Conservation (phyloP, 495 filamentous ascomycete species). For the Tirmania nivea region DNA sequence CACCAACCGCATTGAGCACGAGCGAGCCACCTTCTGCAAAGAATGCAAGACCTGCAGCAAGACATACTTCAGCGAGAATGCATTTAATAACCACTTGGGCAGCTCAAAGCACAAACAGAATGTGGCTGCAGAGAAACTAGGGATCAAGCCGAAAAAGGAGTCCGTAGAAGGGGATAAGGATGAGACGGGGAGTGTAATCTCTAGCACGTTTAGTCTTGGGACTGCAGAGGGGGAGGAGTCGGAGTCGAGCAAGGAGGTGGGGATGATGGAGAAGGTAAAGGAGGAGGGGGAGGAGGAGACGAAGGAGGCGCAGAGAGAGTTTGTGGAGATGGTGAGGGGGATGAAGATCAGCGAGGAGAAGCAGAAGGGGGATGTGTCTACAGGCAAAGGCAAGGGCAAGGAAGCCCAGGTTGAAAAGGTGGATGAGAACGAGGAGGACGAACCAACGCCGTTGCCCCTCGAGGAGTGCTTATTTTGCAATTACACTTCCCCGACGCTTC, state of each 20-base stretch:
- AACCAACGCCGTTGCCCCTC: conserved; percentile 24
- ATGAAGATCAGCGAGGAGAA: conserved; percentile 40
- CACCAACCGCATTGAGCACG: conserved; percentile 56
- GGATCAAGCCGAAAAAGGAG: conserved; percentile 15
- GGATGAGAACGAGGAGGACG: conserved; percentile 10
- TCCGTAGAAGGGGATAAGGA: conserved; percentile 28
- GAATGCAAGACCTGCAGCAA: conserved; percentile 65
- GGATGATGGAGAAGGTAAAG: not conserved
- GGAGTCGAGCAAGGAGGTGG: not conserved
- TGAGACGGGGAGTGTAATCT: conserved; percentile 66
- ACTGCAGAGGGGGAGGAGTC: conserved; percentile 41
- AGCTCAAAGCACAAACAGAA: conserved; percentile 77
- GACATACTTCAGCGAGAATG: conserved; percentile 88
- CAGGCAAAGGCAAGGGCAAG: conserved; percentile 4
- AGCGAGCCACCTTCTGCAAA: conserved; percentile 75
- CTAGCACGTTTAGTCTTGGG: conserved; percentile 63
- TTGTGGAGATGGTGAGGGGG: conserved; percentile 51
- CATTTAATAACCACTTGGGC: conserved; percentile 75
- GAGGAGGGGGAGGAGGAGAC: conserved; percentile 21
- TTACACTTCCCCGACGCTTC: conserved; percentile 45
- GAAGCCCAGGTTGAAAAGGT: conserved; percentile 14
- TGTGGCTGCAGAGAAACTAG: conserved; percentile 24
- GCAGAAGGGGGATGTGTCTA: conserved; percentile 32
- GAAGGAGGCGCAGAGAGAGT: conserved; percentile 49
- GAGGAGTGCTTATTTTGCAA: conserved; percentile 81